Percentiles rank a stretch among this genome's conserved stretches.
Conservation (phyloP, 2,329 filamentous ascomycete genomes). For the Trichoderma arundinaceum region DNA sequence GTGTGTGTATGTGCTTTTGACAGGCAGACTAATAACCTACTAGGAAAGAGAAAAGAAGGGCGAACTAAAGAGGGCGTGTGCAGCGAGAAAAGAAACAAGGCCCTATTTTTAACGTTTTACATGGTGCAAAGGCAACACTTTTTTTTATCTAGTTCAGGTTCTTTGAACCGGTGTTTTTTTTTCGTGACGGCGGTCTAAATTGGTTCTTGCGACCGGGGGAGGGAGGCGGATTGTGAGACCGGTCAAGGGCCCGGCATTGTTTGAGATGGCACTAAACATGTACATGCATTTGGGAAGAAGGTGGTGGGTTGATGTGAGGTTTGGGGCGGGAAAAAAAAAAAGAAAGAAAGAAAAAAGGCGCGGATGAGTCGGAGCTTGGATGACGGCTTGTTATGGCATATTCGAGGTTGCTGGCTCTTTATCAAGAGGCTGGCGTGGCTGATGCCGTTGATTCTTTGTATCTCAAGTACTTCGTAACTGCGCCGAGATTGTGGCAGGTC, state of each 20-base stretch:
- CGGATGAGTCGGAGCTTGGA: too few species aligned
- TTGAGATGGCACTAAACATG: background rate
- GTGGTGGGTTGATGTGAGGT: too few species aligned
- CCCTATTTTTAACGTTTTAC: constrained; percentile 1
- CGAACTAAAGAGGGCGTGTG: constrained; percentile 26
- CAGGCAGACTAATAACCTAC: background rate
- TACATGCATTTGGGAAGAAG: too few species aligned
- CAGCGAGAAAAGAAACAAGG: background rate
- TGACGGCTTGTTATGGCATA: too few species aligned
- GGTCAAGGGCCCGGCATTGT: background rate
- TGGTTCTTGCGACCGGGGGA: constrained; percentile 2
- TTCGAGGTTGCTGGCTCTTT: too few species aligned
- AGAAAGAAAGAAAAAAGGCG: too few species aligned
- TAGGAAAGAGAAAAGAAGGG: background rate
- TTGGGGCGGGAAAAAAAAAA: too few species aligned
- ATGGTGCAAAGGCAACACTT: background rate
- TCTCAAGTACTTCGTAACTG: too few species aligned
- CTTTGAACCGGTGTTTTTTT: background rate
- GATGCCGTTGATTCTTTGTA: too few species aligned
- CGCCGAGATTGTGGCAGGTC: too few species aligned
- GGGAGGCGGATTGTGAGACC: background rate
- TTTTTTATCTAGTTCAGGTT: background rate
- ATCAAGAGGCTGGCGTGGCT: too few species aligned
- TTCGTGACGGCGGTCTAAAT: background rate
- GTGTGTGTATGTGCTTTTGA: background rate